phyloP scores from a whole-genome alignment of 1,139 yeast species.

The Yamadazyma atmosphaerica region DNA sequence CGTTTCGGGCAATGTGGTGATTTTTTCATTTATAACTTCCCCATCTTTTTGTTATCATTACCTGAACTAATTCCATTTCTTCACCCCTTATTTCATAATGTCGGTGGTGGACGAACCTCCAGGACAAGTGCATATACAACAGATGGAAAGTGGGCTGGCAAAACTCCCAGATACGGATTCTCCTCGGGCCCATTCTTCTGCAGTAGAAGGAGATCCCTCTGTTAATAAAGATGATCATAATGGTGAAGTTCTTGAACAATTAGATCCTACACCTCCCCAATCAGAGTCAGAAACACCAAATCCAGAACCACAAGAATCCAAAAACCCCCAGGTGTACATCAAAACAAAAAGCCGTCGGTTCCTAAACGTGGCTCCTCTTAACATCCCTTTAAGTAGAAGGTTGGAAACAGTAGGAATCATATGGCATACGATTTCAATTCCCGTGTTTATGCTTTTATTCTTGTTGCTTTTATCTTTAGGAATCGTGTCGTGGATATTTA shows the following conservation, averaged over 20 bases:
- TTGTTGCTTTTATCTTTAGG: slow-evolving; percentile 59
- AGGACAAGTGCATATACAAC: background rate
- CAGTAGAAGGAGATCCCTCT: background rate
- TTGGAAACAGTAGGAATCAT: slow-evolving; percentile 71
- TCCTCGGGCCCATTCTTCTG: background rate
- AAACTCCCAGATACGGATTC: background rate
- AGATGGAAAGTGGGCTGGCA: background rate
- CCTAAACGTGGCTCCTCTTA: slow-evolving; percentile 50
- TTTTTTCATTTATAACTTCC: background rate
- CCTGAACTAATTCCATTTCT: background rate
- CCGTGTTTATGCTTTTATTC: slow-evolving; percentile 54
- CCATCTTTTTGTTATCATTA: background rate
- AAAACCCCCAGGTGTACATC: background rate
- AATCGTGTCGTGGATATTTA: slow-evolving; percentile 68
- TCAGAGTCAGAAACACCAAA: too few relatives aligned
- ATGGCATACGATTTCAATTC: slow-evolving; percentile 77
- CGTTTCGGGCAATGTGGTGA: background rate
- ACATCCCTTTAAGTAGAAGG: slow-evolving; percentile 57
- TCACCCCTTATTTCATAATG: background rate
- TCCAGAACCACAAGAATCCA: too few relatives aligned
- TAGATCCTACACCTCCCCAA: background rate
- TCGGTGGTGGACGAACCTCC: background rate
- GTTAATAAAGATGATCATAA: background rate
- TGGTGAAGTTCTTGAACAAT: background rate
- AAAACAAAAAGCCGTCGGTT: slow-evolving; percentile 9